Percentiles rank a stretch among this genome's conserved stretches.
Evolutionary conservation across 768 basidiomycete species (phyloP).

Genomic region (Lactarius pseudohatsudake): DNA sequence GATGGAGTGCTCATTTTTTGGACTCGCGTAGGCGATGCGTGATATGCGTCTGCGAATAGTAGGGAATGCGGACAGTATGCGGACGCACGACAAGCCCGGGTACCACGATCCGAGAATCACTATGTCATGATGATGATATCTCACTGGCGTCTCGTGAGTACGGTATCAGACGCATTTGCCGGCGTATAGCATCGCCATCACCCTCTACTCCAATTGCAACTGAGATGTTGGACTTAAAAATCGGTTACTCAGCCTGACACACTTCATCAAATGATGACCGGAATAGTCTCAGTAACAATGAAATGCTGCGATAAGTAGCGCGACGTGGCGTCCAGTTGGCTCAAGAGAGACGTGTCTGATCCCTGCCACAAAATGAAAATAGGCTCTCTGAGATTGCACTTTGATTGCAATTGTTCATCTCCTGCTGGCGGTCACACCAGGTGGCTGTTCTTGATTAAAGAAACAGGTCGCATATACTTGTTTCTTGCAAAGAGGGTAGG

Average conservation of each 20-base stretch:
- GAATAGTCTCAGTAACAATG: neutral
- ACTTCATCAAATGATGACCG: neutral
- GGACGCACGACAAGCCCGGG: too few relatives aligned
- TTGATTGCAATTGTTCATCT: neutral
- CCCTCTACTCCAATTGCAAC: neutral
- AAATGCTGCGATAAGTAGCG: neutral
- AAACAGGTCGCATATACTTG: neutral
- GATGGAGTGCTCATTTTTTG: conserved; percentile 12
- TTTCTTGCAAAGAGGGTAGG: neutral
- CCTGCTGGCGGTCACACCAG: neutral
- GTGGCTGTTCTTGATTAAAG: neutral
- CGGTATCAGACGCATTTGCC: neutral
- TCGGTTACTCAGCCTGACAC: neutral
- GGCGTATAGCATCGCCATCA: neutral
- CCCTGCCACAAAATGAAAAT: neutral
- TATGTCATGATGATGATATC: neutral
- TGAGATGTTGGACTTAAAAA: neutral
- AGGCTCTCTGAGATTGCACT: neutral
- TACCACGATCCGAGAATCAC: neutral
- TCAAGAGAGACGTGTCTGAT: neutral
- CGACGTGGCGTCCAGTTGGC: neutral
- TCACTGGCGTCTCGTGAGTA: neutral
- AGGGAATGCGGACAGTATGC: neutral
- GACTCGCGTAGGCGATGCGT: neutral
- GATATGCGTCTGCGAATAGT: neutral